Base-by-base conservation (phyloP, 1,284 basidiomycete species). In the Xanthoconium separans region DNA sequence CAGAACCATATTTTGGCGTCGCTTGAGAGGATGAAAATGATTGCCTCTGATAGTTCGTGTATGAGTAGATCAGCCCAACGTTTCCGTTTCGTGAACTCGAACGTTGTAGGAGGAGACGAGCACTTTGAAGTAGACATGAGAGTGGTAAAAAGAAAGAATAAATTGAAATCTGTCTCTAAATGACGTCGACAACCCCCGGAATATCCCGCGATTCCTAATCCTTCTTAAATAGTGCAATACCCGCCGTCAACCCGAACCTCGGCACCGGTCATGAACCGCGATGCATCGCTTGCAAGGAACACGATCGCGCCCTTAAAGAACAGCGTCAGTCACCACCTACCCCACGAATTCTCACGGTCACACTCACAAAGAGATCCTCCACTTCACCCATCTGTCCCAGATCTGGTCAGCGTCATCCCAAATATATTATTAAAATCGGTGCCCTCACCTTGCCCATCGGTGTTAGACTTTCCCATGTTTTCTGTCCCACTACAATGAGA, bases 171-270 rank as follows among this genome's bases (percentile, higher is more conserved):
- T 12, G 18, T 16, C 11, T 20, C 5, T 31, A 51, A 51, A 67
- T 66, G 64, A 68, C 64, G 62, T 66, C 62, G 59, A 53, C 34
- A 20, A 51, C 27, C 51, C 22, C 34, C 61, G 61, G 61, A 40
- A 51, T 16, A 56, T 56, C 47, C 65, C 60, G 49, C 8, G 40
- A 5, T n/a, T 20, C 47, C 13, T 11, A 12, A 18, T 31, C 47
- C 16, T 15, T 15, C 78, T 77, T 51, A 90, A 60, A 89, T 77
- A 51, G 77, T 63, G 69, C 85, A 87, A 69, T 94, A 94, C 22
- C 92, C 93, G 27, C 93, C 93, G 64, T 95, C 93, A 42, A 95
- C 85, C 16, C 86, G 83, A 57, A 95, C 74, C 63, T 95, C 91
- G 5, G 85, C 75, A 9, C 93, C 93, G 2, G 93, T 95, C 76